Evolutionary conservation across 2,329 filamentous ascomycete species (phyloP), one percentile per base, ranked within the genome.

Genomic region (Fusarium sp.): DNA sequence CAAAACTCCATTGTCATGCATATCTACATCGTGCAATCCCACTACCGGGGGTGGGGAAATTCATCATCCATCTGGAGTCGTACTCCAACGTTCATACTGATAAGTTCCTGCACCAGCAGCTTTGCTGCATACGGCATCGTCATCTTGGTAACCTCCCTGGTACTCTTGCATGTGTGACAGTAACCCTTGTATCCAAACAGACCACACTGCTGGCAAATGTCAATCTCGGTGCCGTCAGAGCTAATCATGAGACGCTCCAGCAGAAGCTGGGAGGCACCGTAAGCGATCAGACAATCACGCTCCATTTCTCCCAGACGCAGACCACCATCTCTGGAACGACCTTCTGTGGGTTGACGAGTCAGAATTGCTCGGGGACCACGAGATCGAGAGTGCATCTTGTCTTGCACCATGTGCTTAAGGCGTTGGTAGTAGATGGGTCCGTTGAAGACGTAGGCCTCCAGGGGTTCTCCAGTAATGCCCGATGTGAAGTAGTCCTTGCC

Each of bases 391-490:
- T 99, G 96, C 96, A 99, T 98, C 83, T 99, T 99, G 79, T 99
- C 96, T 79, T 98, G 94, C 6, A 99, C 96, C 96, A 99, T 99
- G 86, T 99, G 96, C 87, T 99, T 99, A 70, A 99, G 88, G 71
- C 97, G 97, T 83, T 99, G 96, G 83, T 99, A 99, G 84, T 97
- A 99, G 80, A 99, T 99, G 13, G 96, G 96, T 0, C 96, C 96
- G 78, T 97, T 97, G 85, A 98, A 99, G 76, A 99, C 94, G 81
- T 98, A 98, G 14, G 94, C 94, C 68, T 97, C 94, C 7, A 98
- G 85, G 0, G 92, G 89, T 80, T 99, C 96, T 74, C 96, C 96
- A 0, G 96, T 98, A 76, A 97, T 95, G 35, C 96, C 96, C 1
- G 90, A 94, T 0, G 96, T 98, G 66, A 99, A 90, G 80, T 94